Evolutionary conservation across 2,329 filamentous ascomycete species (phyloP).

Genomic region (Cordyceps farinosa): DNA sequence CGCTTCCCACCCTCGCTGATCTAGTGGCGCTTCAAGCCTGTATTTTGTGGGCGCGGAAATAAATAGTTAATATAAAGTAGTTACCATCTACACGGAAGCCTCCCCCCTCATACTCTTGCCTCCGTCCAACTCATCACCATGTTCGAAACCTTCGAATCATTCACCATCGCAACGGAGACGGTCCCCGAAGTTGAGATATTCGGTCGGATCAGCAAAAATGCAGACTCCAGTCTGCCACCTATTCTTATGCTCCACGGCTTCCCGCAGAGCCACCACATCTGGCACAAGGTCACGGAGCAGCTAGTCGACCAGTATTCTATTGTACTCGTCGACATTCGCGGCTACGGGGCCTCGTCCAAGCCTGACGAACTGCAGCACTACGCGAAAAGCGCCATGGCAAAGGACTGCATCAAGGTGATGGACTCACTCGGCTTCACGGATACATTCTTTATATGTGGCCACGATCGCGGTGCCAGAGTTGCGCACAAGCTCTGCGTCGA

Average conservation of each 20-base stretch:
- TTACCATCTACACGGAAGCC: neutral
- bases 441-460: constrained; percentile 49
- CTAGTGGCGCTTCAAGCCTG: neutral
- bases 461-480: constrained; percentile 55
- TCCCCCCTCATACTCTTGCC: neutral
- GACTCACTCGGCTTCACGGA: constrained; percentile 33
- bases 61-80: neutral
- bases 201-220: constrained; percentile 36
- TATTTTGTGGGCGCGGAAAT: neutral
- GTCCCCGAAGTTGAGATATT: constrained; percentile 40
- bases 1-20: no score
- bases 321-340: constrained; percentile 47
- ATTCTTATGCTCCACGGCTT: constrained; percentile 51
- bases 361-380: constrained; percentile 35
- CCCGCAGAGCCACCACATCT: constrained; percentile 50
- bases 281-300: constrained; percentile 43
- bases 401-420: constrained; percentile 46
- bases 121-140: constrained; percentile 25
- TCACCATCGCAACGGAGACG: constrained; percentile 36
- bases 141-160: constrained; percentile 38
- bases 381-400: constrained; percentile 47
- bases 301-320: constrained; percentile 40
- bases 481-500: constrained; percentile 52
- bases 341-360: constrained; percentile 50
- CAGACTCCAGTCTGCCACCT: constrained; percentile 33